These are phyloP conservation scores for Candida dajiaensis DNA, from an alignment of 805 yeast species.

Conservation along the genomic window DNA sequence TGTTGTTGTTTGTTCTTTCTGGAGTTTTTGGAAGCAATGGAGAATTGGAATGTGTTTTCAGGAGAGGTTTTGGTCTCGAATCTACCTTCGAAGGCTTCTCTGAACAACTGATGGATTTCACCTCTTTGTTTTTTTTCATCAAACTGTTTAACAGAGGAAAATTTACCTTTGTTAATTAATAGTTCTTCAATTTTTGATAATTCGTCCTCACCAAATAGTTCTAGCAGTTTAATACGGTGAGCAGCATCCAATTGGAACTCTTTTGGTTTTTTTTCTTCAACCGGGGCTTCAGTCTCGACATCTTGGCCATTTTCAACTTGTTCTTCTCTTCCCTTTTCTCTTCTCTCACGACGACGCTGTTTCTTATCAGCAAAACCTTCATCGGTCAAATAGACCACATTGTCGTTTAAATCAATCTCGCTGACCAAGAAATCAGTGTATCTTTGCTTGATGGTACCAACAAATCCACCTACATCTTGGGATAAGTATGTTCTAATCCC, in stretches of 20 bases:
- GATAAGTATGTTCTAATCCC: slow-evolving; percentile 76
- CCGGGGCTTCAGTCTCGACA: slow-evolving; percentile 5
- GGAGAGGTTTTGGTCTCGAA: slow-evolving; percentile 77
- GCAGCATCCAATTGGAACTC: slow-evolving; percentile 41
- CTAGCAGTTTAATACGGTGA: slow-evolving; percentile 41
- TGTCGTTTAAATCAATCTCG: slow-evolving; percentile 66
- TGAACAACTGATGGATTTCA: slow-evolving; percentile 65
- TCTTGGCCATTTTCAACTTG: not conserved
- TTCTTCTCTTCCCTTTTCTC: slow-evolving; percentile 21
- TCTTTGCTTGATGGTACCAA: slow-evolving; percentile 78
- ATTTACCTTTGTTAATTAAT: slow-evolving; percentile 43
- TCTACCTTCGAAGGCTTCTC: slow-evolving; percentile 66
- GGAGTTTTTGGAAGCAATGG: slow-evolving; percentile 41
- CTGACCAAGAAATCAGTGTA: slow-evolving; percentile 92
- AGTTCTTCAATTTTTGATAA: slow-evolving; percentile 50
- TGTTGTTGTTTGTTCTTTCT: slow-evolving; percentile 34
- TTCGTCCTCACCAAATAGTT: slow-evolving; percentile 55
- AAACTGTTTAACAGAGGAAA: slow-evolving; percentile 52
- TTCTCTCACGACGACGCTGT: slow-evolving; percentile 33
- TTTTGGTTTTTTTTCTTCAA: slow-evolving; percentile 16
- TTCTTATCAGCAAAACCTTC: slow-evolving; percentile 56
- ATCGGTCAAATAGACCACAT: slow-evolving; percentile 71
- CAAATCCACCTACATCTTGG: slow-evolving; percentile 52
- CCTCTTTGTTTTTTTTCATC: slow-evolving; percentile 73
- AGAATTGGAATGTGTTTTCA: slow-evolving; percentile 58